Evolutionary conservation across 2,329 filamentous ascomycete genomes (phyloP).

Genomic region (Epichloe gansuensis): DNA sequence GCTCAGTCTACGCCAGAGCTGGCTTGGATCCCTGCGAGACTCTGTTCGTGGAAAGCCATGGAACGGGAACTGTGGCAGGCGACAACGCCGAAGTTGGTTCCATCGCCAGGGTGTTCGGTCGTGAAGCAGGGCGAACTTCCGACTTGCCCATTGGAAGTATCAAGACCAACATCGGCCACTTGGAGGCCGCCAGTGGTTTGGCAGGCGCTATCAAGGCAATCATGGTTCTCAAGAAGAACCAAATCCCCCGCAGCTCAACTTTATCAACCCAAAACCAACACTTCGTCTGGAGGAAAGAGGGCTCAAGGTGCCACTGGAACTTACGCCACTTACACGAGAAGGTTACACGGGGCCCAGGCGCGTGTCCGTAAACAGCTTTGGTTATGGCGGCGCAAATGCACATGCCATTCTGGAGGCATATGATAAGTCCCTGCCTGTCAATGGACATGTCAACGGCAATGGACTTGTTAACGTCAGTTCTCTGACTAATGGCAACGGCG

Average conservation of each 20-base stretch:
- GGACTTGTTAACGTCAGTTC: too few species aligned
- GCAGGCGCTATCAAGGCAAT: slow-evolving; percentile 14
- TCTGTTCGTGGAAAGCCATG: too few species aligned
- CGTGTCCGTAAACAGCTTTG: slow-evolving; percentile 35
- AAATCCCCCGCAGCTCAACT: slow-evolving; percentile 12
- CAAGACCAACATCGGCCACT: slow-evolving; percentile 17
- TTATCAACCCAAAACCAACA: slow-evolving; percentile 12
- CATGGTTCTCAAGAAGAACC: slow-evolving; percentile 8
- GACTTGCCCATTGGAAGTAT: slow-evolving; percentile 14
- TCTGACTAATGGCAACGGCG: too few species aligned
- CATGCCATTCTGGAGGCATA: slow-evolving; percentile 26
- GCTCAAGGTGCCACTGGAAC: slow-evolving; percentile 10
- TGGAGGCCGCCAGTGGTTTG: slow-evolving; percentile 15
- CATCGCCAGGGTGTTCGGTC: slow-evolving; percentile 15
- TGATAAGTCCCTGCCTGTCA: neutral
- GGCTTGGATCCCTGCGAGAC: too few species aligned
- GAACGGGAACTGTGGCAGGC: too few species aligned
- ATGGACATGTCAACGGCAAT: too few species aligned
- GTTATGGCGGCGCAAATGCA: slow-evolving; percentile 36
- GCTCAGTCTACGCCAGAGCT: slow-evolving; percentile 13
- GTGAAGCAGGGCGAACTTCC: slow-evolving; percentile 9
- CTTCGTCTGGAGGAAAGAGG: slow-evolving; percentile 17
- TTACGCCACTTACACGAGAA: neutral
- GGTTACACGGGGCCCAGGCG: slow-evolving; percentile 11
- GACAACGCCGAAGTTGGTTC: neutral